These are phyloP conservation scores for Cymbopogon flexuosus DNA, from an alignment of 202 grass and related monocot genomes.

Conservation along the genomic window DNA sequence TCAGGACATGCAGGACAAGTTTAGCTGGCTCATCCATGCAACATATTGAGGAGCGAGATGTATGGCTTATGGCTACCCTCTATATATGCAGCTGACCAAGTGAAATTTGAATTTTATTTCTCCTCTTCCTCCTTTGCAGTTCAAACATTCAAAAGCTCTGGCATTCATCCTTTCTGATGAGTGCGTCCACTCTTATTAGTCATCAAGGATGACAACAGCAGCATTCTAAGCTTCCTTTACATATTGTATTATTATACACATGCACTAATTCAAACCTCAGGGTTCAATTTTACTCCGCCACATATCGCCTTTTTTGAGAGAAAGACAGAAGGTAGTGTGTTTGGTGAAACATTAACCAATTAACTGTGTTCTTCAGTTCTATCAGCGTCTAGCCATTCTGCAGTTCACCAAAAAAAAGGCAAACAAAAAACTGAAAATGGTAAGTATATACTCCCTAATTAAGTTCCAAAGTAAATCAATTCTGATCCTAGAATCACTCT, in stretches of 20 bases:
- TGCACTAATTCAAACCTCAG: slow-evolving; percentile 6
- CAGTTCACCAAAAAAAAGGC: background rate
- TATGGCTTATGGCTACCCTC: background rate
- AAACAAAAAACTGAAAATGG: background rate
- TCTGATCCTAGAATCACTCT: too few relatives aligned
- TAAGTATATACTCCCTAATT: too few relatives aligned
- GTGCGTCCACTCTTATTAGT: background rate
- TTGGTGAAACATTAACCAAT: slow-evolving; percentile 33
- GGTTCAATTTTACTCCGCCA: slow-evolving; percentile 17
- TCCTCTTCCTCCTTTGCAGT: background rate
- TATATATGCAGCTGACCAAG: background rate
- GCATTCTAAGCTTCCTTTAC: slow-evolving; percentile 22
- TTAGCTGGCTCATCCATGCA: background rate
- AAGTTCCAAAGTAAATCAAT: too few relatives aligned
- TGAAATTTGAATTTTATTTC: background rate
- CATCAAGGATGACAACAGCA: slow-evolving; percentile 18
- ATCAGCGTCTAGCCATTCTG: background rate
- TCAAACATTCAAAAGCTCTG: background rate
- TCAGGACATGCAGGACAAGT: background rate
- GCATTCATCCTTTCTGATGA: background rate
- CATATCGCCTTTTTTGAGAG: background rate
- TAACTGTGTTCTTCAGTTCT: slow-evolving; percentile 3
- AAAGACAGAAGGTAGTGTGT: background rate
- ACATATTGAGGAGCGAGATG: background rate
- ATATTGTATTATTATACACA: background rate